Percentiles rank a stretch among this genome's conserved stretches.
These are phyloP conservation scores for Aspergillus saccharolyticus DNA, from an alignment of 495 filamentous ascomycete species.

Conservation along the genomic window DNA sequence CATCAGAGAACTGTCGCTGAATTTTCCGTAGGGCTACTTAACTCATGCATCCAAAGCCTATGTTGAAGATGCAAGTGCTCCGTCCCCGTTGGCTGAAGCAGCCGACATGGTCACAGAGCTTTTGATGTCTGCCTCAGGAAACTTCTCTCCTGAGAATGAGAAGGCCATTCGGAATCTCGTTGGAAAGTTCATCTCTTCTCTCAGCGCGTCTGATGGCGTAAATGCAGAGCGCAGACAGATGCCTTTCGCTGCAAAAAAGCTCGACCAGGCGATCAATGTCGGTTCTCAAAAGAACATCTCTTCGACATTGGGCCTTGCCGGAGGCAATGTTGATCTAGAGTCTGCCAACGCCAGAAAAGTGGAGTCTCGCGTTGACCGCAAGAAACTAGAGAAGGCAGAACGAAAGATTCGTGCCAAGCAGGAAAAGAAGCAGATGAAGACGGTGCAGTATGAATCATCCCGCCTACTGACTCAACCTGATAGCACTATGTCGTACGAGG, in stretches of 20 bases:
- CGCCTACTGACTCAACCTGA: constrained; percentile 77
- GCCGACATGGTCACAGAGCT: constrained; percentile 77
- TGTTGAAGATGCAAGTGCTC: constrained; percentile 60
- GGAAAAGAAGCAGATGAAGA: constrained; percentile 97
- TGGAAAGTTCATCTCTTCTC: constrained; percentile 80
- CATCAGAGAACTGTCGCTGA: constrained; percentile 13
- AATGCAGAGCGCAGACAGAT: constrained; percentile 64
- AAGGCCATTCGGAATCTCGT: constrained; percentile 76
- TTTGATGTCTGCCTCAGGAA: constrained; percentile 84
- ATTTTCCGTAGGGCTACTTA: constrained; percentile 63
- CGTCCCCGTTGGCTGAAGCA: constrained; percentile 78
- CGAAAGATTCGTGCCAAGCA: constrained; percentile 97
- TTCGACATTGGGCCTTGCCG: constrained; percentile 83
- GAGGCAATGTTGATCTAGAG: constrained; percentile 83
- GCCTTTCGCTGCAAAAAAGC: constrained; percentile 70
- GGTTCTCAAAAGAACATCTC: constrained; percentile 92
- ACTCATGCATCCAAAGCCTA: constrained; percentile 85
- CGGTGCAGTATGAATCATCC: constrained; percentile 94
- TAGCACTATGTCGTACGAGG: constrained; percentile 91
- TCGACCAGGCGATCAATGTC: constrained; percentile 95
- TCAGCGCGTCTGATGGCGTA: constrained; percentile 66
- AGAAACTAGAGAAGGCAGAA: constrained; percentile 99
- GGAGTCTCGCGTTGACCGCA: constrained; percentile 93
- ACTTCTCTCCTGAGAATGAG: constrained; percentile 64
- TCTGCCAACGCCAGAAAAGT: constrained; percentile 88